Conservation (phyloP, 225 moss, liverwort and hornwort species). For the Pleurozium schreberi region DNA sequence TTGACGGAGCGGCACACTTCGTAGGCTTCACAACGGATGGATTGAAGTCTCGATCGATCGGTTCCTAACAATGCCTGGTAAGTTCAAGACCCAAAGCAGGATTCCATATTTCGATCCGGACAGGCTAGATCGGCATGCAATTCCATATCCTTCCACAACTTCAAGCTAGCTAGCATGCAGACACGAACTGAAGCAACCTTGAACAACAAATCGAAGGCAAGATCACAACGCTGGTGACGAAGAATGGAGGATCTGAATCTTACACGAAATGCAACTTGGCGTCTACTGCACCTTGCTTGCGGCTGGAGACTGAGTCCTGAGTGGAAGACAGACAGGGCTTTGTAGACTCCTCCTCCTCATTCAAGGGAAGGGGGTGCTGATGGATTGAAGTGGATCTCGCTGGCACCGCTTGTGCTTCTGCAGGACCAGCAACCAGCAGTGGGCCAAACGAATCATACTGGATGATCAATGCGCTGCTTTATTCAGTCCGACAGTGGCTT, state of each 20-base stretch:
- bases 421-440: background rate
- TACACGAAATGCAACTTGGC: background rate
- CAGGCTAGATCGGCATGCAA: background rate
- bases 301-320: background rate
- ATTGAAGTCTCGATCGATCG: background rate
- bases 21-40: background rate
- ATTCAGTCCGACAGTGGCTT: background rate
- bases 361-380: background rate
- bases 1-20: background rate
- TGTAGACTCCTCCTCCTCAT: slow-evolving; percentile 5
- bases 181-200: background rate
- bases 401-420: background rate
- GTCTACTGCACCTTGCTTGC: background rate
- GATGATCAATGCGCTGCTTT: background rate
- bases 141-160: background rate
- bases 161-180: background rate
- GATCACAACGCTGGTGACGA: background rate
- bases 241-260: background rate
- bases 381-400: background rate
- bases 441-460: slow-evolving; percentile 13
- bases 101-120: background rate
- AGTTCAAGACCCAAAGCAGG: background rate
- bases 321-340: background rate
- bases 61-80: background rate
- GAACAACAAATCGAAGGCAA: background rate